These are phyloP conservation scores for Lichtheimia ramosa DNA, from an alignment of 371 early-diverging fungal species.

Conservation along the genomic window DNA sequence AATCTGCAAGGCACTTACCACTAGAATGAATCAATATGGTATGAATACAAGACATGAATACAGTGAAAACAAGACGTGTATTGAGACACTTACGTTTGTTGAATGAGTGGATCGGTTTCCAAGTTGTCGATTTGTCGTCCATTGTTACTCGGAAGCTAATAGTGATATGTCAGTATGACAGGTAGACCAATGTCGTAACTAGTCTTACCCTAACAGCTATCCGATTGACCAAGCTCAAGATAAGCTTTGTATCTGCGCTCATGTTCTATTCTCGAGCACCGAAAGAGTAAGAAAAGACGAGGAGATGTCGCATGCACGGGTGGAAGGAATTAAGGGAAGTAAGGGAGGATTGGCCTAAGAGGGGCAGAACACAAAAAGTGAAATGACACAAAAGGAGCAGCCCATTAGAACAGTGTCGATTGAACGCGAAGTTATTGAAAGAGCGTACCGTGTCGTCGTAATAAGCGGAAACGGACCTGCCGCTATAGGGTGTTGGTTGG, in stretches of 20 bases:
- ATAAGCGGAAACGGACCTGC: constrained; percentile 1
- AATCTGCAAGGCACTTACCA: background rate
- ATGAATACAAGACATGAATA: no score
- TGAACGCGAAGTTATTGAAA: no score
- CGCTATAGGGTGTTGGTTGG: background rate
- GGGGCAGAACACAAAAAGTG: background rate
- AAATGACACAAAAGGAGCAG: no score
- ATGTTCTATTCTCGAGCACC: constrained; percentile 10
- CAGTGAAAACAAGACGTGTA: no score
- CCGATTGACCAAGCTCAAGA: constrained; percentile 51
- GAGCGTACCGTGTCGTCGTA: no score
- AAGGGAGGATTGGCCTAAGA: constrained; percentile 1
- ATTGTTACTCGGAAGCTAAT: constrained; percentile 62
- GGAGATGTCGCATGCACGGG: constrained; percentile 6
- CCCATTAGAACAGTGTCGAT: no score
- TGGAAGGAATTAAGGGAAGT: background rate
- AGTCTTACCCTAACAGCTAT: constrained; percentile 47
- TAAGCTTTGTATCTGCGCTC: constrained; percentile 50
- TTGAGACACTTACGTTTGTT: constrained; percentile 41
- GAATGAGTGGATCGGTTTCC: constrained; percentile 65
- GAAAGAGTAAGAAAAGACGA: background rate
- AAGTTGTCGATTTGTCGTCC: constrained; percentile 58
- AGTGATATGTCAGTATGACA: no score
- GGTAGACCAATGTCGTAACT: no score
- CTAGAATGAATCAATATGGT: no score